Evolutionary conservation across 192 early-diverging fungal species (phyloP).

Genomic region (Hyaloraphidium curvatum): DNA sequence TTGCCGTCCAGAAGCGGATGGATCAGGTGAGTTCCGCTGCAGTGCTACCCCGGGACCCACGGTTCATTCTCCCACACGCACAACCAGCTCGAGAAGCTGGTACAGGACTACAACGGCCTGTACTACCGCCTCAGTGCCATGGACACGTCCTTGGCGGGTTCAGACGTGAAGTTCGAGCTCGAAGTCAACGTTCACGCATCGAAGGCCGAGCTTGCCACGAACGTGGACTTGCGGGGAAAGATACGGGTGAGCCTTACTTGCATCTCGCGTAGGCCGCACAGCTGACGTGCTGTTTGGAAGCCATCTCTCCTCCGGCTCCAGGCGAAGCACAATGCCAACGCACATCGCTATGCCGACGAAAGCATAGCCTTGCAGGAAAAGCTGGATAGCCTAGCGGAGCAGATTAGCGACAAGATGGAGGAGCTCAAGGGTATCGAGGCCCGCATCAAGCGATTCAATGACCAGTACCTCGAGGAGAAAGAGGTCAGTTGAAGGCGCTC

Average conservation of each 20-base stretch:
- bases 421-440: too few species aligned
- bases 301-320: slow-evolving; percentile 15
- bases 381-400: slow-evolving; percentile 17
- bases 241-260: background rate
- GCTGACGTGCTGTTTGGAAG: slow-evolving; percentile 7
- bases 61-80: background rate
- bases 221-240: slow-evolving; percentile 14
- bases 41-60: background rate
- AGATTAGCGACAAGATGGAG: slow-evolving; percentile 19
- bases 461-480: too few species aligned
- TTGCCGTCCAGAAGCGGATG: slow-evolving; percentile 42
- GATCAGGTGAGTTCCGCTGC: slow-evolving; percentile 23
- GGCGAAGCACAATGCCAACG: slow-evolving; percentile 14
- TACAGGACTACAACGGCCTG: slow-evolving; percentile 30
- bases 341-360: slow-evolving; percentile 17
- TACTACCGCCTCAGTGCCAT: slow-evolving; percentile 18
- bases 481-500: too few species aligned
- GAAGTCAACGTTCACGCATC: slow-evolving; percentile 16
- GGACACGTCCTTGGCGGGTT: background rate
- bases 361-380: slow-evolving; percentile 23
- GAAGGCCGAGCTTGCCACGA: slow-evolving; percentile 18
- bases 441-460: too few species aligned
- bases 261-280: background rate
- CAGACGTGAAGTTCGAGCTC: slow-evolving; percentile 12
- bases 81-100: slow-evolving; percentile 20